Conservation (phyloP, 2,329 filamentous ascomycete species). For the Pseudogymnoascus destructans region DNA sequence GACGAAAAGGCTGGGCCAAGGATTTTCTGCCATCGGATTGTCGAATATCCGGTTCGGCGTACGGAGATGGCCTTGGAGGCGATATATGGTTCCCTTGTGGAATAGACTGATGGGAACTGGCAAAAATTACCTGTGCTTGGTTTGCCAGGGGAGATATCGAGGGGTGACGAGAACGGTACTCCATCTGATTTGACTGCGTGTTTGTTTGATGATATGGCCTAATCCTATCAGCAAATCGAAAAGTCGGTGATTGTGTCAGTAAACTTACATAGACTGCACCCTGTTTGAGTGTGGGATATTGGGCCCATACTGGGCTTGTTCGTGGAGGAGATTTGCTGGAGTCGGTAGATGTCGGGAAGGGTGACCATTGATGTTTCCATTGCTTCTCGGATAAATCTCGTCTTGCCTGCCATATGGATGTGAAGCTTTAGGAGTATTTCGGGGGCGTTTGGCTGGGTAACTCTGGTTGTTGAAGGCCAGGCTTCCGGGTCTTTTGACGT, state of each 20-base stretch:
- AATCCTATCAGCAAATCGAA: background rate
- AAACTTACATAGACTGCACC: background rate
- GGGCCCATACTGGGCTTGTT: background rate
- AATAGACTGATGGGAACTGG: background rate
- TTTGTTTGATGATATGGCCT: background rate
- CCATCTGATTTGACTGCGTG: background rate
- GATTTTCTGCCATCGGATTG: background rate
- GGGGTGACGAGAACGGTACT: background rate
- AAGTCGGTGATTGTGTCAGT: background rate
- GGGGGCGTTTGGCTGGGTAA: background rate
- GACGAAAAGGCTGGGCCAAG: background rate
- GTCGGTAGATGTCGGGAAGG: background rate
- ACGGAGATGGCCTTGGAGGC: background rate
- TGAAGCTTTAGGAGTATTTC: background rate
- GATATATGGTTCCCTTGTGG: background rate
- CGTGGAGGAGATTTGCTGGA: background rate
- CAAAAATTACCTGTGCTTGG: background rate
- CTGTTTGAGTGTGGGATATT: background rate
- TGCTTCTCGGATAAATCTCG: background rate
- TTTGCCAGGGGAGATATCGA: background rate
- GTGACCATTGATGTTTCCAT: background rate
- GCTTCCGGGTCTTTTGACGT: background rate
- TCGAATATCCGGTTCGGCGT: background rate
- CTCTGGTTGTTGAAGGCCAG: background rate
- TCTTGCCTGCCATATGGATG: background rate